Percentiles rank a stretch among this genome's conserved stretches.
phyloP scores from a whole-genome alignment of 2,329 filamentous ascomycete species.

The Tolypocladium pustulatum region DNA sequence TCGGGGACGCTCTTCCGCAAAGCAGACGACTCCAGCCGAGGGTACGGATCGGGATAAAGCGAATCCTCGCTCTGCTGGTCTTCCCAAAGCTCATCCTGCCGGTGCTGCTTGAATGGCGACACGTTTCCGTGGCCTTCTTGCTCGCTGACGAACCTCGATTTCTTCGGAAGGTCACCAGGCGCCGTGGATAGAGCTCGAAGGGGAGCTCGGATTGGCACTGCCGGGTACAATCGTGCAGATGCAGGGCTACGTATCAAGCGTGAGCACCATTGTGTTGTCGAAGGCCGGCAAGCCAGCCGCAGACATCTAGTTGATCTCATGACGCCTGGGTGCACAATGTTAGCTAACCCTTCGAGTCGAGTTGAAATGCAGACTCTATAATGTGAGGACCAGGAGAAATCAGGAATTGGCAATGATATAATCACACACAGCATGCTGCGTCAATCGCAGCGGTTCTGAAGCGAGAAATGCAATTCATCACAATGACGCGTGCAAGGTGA shows the following conservation, averaged over 20 bases:
- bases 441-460: slow-evolving; percentile 43
- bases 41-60: slow-evolving; percentile 23
- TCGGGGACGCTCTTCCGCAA: slow-evolving; percentile 21
- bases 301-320: slow-evolving; percentile 28
- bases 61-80: slow-evolving; percentile 23
- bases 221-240: not conserved
- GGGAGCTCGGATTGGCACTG: not conserved
- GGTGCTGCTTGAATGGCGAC: slow-evolving; percentile 26
- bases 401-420: slow-evolving; percentile 29
- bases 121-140: slow-evolving; percentile 11
- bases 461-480: slow-evolving; percentile 34
- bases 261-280: slow-evolving; percentile 1
- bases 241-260: not conserved
- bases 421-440: slow-evolving; percentile 33
- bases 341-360: not conserved
- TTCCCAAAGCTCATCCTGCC: slow-evolving; percentile 18
- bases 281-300: slow-evolving; percentile 22
- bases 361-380: not conserved
- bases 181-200: slow-evolving; percentile 12
- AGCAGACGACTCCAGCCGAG: slow-evolving; percentile 18
- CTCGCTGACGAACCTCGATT: slow-evolving; percentile 8
- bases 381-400: slow-evolving; percentile 9
- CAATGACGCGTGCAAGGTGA: slow-evolving; percentile 7
- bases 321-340: slow-evolving; percentile 11
- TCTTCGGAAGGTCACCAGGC: slow-evolving; percentile 2